Conservation (phyloP, 2,329 filamentous ascomycete genomes). For the Botrytis squamosa region DNA sequence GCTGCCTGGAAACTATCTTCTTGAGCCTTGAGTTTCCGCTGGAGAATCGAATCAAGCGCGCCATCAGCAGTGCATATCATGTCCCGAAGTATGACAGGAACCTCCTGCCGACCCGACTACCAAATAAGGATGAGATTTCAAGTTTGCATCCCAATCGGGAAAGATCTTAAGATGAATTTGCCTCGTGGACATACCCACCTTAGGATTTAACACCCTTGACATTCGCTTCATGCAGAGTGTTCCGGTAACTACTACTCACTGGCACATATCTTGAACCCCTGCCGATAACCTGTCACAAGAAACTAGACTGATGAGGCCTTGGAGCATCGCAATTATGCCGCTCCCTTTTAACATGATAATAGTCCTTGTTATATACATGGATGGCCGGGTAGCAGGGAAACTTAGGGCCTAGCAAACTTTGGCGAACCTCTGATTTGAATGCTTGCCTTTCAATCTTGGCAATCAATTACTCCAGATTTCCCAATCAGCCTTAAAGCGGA, state of each 20-base stretch:
- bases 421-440: slow-evolving; percentile 31
- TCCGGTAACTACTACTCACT: slow-evolving; percentile 13
- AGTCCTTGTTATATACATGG: slow-evolving; percentile 27
- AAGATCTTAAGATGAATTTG: slow-evolving; percentile 17
- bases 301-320: slow-evolving; percentile 1
- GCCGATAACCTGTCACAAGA: slow-evolving; percentile 4
- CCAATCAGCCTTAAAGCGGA: slow-evolving; percentile 41
- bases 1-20: slow-evolving; percentile 21
- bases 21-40: neutral
- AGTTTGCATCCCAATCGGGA: slow-evolving; percentile 21
- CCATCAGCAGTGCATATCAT: slow-evolving; percentile 35
- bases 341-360: slow-evolving; percentile 8
- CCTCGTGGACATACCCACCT: slow-evolving; percentile 21
- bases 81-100: slow-evolving; percentile 25
- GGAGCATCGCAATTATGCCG: neutral
- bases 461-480: slow-evolving; percentile 38
- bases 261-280: slow-evolving; percentile 8
- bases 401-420: slow-evolving; percentile 28
- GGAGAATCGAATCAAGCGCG: slow-evolving; percentile 21
- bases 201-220: slow-evolving; percentile 9
- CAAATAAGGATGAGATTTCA: slow-evolving; percentile 7
- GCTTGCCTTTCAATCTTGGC: slow-evolving; percentile 30
- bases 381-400: slow-evolving; percentile 33
- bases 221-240: slow-evolving; percentile 15
- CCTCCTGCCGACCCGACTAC: slow-evolving; percentile 7